Evolutionary conservation across 2,329 filamentous ascomycete genomes (phyloP).

Genomic region (Sporothrix schenckii): DNA sequence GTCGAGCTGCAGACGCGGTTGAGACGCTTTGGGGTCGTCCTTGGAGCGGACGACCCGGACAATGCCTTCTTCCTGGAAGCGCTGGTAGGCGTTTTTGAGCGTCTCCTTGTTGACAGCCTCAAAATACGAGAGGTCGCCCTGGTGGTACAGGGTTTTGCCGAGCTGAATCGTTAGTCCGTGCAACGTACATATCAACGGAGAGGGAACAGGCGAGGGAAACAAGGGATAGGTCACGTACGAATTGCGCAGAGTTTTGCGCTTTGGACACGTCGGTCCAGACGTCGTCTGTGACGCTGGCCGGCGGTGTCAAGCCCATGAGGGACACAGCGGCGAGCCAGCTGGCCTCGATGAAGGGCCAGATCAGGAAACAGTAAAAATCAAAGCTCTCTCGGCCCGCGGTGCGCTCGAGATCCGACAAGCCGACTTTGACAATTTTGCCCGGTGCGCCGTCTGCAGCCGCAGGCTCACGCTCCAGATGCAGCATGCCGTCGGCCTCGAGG

Average conservation of each 20-base stretch:
- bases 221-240: conserved; percentile 56
- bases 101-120: conserved; percentile 99
- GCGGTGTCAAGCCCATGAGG: conserved; percentile 82
- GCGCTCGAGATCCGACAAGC: conserved; percentile 75
- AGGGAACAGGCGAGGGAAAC: not conserved
- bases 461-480: conserved; percentile 65
- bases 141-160: conserved; percentile 95
- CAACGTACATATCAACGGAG: not conserved
- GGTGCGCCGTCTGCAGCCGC: conserved; percentile 53
- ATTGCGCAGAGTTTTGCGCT: conserved; percentile 78
- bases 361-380: conserved; percentile 97
- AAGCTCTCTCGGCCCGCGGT: conserved; percentile 85
- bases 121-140: conserved; percentile 95
- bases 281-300: conserved; percentile 59
- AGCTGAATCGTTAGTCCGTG: conserved; percentile 54
- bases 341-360: conserved; percentile 97
- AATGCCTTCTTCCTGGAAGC: conserved; percentile 90
- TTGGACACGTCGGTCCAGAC: conserved; percentile 78
- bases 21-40: conserved; percentile 62
- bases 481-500: conserved; percentile 77
- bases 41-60: conserved; percentile 72
- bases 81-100: conserved; percentile 85
- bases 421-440: conserved; percentile 61
- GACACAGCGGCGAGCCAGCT: conserved; percentile 90
- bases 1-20: conserved; percentile 67